These are phyloP conservation scores for Ophiocordyceps australis DNA, from an alignment of 2,329 filamentous ascomycete genomes.

Conservation along the genomic window DNA sequence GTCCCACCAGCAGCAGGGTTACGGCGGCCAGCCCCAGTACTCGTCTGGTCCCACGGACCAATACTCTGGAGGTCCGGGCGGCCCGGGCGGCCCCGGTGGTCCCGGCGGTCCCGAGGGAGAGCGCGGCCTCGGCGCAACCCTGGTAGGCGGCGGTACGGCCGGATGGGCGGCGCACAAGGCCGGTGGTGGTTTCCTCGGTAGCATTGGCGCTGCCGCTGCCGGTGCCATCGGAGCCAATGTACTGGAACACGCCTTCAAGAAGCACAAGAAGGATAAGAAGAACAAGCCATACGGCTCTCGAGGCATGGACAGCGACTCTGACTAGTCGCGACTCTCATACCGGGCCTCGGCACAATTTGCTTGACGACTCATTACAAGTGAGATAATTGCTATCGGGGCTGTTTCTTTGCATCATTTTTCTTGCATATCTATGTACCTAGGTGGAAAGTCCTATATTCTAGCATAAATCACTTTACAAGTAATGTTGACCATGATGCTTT, in stretches of 20 bases:
- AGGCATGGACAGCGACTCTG: conserved; percentile 9
- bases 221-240: conserved; percentile 37
- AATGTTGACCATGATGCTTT: too few relatives aligned
- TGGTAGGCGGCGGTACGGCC: conserved; percentile 33
- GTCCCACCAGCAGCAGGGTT: conserved; percentile 8
- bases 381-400: too few relatives aligned
- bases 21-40: conserved; percentile 6
- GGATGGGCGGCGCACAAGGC: conserved; percentile 34
- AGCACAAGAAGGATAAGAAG: conserved; percentile 15
- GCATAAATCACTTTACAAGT: too few relatives aligned
- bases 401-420: too few relatives aligned
- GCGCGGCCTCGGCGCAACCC: conserved; percentile 34
- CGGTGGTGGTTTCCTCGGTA: conserved; percentile 31
- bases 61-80: conserved; percentile 6
- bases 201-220: conserved; percentile 27
- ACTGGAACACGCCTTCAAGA: conserved; percentile 22
- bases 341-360: too few relatives aligned
- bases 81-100: conserved; percentile 8
- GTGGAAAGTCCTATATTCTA: too few relatives aligned
- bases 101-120: conserved; percentile 19
- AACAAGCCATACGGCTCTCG: conserved; percentile 7
- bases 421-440: too few relatives aligned
- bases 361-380: conserved; percentile 6
- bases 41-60: conserved; percentile 6
- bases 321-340: too few relatives aligned